phyloP scores from a whole-genome alignment of 1,284 basidiomycete genomes.

The Vanrija pseudolonga region DNA sequence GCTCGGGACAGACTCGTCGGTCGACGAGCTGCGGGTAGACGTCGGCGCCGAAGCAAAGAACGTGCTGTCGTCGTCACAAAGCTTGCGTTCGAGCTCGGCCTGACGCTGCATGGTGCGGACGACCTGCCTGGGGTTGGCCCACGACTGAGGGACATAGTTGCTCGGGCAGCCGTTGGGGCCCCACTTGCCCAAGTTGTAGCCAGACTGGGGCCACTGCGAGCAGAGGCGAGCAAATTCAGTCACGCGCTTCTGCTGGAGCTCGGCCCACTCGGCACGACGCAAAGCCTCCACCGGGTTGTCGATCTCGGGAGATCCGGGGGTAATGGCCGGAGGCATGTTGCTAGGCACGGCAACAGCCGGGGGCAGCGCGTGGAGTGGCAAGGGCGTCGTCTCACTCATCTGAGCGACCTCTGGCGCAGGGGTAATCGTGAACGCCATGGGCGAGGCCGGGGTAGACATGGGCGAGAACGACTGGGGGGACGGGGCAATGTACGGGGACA shows the following conservation, averaged over 20 bases:
- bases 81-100: constrained; percentile 46
- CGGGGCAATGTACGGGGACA: constrained; percentile 12
- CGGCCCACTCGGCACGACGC: constrained; percentile 30
- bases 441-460: constrained; percentile 5
- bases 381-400: constrained; percentile 11
- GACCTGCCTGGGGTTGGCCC: constrained; percentile 64
- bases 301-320: constrained; percentile 13
- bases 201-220: constrained; percentile 69
- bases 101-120: constrained; percentile 62
- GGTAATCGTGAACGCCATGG: constrained; percentile 13
- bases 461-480: constrained; percentile 7
- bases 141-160: constrained; percentile 66
- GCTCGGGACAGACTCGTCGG: constrained; percentile 23
- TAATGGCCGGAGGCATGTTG: constrained; percentile 18
- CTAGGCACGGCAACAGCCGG: constrained; percentile 15
- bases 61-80: constrained; percentile 19
- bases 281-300: constrained; percentile 19
- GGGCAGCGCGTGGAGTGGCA: constrained; percentile 14
- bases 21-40: constrained; percentile 14
- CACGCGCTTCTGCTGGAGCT: constrained; percentile 30
- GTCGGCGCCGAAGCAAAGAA: constrained; percentile 24
- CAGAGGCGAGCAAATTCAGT: constrained; percentile 41
- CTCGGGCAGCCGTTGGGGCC: constrained; percentile 55
- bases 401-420: constrained; percentile 15
- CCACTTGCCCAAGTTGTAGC: constrained; percentile 73